Conservation (phyloP, 352 stramenopile species). For the Phytophthora chlamydospora region DNA sequence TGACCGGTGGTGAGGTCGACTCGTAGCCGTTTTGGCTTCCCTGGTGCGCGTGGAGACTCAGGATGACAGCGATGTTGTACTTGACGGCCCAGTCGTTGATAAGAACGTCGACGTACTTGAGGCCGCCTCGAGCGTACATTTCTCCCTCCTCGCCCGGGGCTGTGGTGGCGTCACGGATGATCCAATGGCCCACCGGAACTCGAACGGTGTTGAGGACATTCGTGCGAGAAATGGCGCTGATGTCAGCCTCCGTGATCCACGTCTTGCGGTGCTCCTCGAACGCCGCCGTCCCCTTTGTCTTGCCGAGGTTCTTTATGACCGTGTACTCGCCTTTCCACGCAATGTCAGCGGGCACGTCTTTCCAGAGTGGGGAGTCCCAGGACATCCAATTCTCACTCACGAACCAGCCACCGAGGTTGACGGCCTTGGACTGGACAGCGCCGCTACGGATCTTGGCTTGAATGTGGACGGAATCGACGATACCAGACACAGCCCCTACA, state of each 20-base stretch:
- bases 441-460: slow-evolving; percentile 9
- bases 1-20: slow-evolving; percentile 38
- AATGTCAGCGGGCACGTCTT: slow-evolving; percentile 1
- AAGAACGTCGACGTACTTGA: slow-evolving; percentile 55
- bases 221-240: slow-evolving; percentile 7
- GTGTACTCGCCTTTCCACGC: slow-evolving; percentile 14
- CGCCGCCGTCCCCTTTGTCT: slow-evolving; percentile 6
- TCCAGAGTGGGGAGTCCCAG: slow-evolving; percentile 9
- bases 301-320: slow-evolving; percentile 8
- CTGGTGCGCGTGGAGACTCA: slow-evolving; percentile 59
- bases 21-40: slow-evolving; percentile 63
- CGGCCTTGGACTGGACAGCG: slow-evolving; percentile 4
- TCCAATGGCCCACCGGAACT: slow-evolving; percentile 49
- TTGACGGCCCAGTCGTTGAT: slow-evolving; percentile 56
- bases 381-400: slow-evolving; percentile 14
- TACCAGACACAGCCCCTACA: slow-evolving; percentile 10
- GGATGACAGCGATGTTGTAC: slow-evolving; percentile 56
- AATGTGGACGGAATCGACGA: slow-evolving; percentile 1
- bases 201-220: slow-evolving; percentile 48
- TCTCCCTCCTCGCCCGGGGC: slow-evolving; percentile 4
- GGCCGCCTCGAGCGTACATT: slow-evolving; percentile 24
- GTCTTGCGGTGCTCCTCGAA: slow-evolving; percentile 16
- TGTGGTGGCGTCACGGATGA: slow-evolving; percentile 31
- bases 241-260: slow-evolving; percentile 17
- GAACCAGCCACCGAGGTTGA: slow-evolving; percentile 17